Evolutionary conservation across 2,329 filamentous ascomycete genomes (phyloP).

Genomic region (Ceratocystis variospora): DNA sequence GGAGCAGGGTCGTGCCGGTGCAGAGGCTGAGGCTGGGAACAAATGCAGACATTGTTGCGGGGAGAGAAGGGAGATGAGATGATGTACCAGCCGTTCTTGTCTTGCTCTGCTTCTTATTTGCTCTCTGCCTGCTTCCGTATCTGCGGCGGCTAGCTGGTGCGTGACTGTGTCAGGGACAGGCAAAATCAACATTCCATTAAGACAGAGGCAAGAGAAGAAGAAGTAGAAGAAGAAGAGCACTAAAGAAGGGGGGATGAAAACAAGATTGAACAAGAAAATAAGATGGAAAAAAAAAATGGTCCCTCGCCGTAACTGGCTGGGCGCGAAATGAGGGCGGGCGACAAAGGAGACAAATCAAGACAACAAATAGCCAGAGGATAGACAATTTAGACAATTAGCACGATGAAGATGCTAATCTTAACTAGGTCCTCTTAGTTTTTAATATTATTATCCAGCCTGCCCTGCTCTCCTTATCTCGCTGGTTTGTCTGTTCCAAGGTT

Average conservation of each 20-base stretch:
- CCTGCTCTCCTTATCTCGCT: neutral
- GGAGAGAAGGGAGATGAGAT: neutral
- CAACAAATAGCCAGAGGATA: neutral
- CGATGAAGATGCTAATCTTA: neutral
- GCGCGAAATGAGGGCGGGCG: neutral
- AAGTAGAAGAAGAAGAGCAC: neutral
- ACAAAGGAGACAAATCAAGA: constrained; percentile 5
- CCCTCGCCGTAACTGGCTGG: neutral
- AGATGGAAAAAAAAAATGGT: neutral
- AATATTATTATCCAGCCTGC: neutral
- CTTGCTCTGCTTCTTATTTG: neutral
- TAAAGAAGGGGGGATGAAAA: neutral
- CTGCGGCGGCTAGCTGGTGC: neutral
- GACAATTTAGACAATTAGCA: neutral
- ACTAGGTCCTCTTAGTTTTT: neutral
- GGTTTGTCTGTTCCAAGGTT: neutral
- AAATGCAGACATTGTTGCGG: neutral
- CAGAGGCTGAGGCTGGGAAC: neutral
- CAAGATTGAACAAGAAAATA: neutral
- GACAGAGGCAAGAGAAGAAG: neutral
- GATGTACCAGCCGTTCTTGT: neutral
- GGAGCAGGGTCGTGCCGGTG: neutral
- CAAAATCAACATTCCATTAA: neutral
- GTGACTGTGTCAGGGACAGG: neutral
- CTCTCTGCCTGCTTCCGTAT: neutral